phyloP scores from a whole-genome alignment of 208 protist genomes.

The Polymyxa betae region DNA sequence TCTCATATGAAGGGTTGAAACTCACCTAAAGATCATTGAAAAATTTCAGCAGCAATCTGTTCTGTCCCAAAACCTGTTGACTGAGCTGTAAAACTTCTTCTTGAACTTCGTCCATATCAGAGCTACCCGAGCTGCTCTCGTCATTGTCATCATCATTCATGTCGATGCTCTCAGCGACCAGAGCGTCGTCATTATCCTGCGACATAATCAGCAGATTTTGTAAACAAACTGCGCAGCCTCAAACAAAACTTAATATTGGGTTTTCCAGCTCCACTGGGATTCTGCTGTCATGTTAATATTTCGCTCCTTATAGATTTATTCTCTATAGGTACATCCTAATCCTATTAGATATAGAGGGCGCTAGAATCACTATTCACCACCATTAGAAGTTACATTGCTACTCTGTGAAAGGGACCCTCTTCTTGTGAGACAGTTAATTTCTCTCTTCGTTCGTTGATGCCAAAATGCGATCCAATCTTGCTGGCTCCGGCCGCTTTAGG shows the following conservation, averaged over 20 bases:
- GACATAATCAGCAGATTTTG: neutral
- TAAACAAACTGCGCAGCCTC: neutral
- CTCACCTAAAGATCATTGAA: neutral
- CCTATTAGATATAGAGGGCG: neutral
- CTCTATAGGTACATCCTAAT: neutral
- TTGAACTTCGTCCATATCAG: neutral
- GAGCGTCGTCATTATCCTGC: neutral
- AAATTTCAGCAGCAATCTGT: neutral
- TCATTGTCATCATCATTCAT: neutral
- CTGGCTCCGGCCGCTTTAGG: neutral
- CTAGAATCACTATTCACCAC: neutral
- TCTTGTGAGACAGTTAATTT: neutral
- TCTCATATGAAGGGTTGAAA: neutral
- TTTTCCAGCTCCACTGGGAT: too few species aligned
- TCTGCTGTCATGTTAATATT: neutral
- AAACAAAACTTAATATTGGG: neutral
- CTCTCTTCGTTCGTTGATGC: neutral
- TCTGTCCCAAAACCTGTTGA: neutral
- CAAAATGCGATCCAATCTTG: neutral
- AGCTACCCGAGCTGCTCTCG: neutral
- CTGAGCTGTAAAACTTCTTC: neutral
- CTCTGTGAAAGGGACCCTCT: neutral
- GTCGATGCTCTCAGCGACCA: neutral
- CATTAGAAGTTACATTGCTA: neutral
- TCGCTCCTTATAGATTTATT: neutral